phyloP scores from a whole-genome alignment of 257 asterid genomes.

The Lycium barbarum region DNA sequence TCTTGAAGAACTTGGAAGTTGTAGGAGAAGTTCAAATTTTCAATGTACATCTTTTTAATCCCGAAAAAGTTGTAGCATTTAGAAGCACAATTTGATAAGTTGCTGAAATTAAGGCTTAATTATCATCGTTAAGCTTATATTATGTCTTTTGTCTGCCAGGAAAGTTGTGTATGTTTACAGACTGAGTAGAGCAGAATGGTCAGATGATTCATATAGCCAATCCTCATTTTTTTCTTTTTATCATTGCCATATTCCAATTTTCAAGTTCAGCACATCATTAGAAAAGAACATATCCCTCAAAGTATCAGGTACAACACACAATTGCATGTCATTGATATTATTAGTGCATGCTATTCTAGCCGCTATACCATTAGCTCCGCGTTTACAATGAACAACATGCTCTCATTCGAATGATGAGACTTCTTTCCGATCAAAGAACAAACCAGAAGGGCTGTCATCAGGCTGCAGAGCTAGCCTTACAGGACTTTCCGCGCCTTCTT shows the following conservation, averaged over 20 bases:
- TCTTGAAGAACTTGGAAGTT: too few relatives aligned
- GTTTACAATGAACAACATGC: not conserved
- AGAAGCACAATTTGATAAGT: not conserved
- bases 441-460: slow-evolving; percentile 53
- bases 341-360: not conserved
- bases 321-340: not conserved
- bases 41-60: too few relatives aligned
- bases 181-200: not conserved
- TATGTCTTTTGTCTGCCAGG: not conserved
- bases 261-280: not conserved
- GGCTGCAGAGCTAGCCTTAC: slow-evolving; percentile 53
- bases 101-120: not conserved
- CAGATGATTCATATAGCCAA: not conserved
- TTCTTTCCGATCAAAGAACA: slow-evolving; percentile 36
- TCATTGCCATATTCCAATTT: not conserved
- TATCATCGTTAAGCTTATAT: not conserved
- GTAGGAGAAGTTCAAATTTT: too few relatives aligned
- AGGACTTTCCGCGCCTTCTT: slow-evolving; percentile 53
- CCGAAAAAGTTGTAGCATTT: not conserved
- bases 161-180: too few relatives aligned
- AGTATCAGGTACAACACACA: not conserved
- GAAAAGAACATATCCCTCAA: too few relatives aligned
- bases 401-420: slow-evolving; percentile 30
- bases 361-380: not conserved
- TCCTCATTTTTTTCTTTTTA: not conserved